These are phyloP conservation scores for Chaetomium globosum DNA, from an alignment of 2,329 filamentous ascomycete genomes.

Conservation along the genomic window DNA sequence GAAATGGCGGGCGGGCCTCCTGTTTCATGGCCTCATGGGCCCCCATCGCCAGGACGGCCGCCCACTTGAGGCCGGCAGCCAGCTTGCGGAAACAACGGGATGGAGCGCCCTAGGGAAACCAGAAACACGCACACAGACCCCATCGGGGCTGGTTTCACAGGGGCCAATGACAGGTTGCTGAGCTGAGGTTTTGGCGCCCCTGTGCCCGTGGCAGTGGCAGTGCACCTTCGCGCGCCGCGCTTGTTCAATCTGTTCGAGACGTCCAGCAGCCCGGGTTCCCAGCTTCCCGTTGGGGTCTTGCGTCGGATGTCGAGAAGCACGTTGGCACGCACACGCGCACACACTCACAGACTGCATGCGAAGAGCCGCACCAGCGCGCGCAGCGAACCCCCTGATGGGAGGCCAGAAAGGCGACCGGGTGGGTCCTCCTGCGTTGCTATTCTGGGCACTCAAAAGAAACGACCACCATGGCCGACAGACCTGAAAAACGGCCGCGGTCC, in stretches of 20 bases:
- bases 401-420: conserved; percentile 7
- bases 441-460: conserved; percentile 9
- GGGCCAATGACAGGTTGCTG: not conserved
- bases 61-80: not conserved
- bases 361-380: conserved; percentile 9
- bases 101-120: not conserved
- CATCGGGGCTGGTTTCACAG: conserved; percentile 2
- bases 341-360: not conserved
- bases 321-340: not conserved
- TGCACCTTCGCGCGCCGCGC: conserved; percentile 3
- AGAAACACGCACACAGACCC: conserved; percentile 5
- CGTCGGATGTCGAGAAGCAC: conserved; percentile 2
- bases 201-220: not conserved
- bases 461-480: not conserved
- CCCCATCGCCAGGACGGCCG: not conserved
- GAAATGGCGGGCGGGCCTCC: not conserved
- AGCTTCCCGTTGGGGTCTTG: not conserved
- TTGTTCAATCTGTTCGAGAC: conserved; percentile 9
- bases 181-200: conserved; percentile 6
- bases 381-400: not conserved
- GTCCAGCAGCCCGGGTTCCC: not conserved
- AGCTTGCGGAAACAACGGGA: conserved; percentile 1
- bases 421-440: conserved; percentile 1
- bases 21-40: conserved; percentile 19
- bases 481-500: not conserved